Conservation (phyloP, 768 basidiomycete genomes). For the Lanmaoa rubissima region DNA sequence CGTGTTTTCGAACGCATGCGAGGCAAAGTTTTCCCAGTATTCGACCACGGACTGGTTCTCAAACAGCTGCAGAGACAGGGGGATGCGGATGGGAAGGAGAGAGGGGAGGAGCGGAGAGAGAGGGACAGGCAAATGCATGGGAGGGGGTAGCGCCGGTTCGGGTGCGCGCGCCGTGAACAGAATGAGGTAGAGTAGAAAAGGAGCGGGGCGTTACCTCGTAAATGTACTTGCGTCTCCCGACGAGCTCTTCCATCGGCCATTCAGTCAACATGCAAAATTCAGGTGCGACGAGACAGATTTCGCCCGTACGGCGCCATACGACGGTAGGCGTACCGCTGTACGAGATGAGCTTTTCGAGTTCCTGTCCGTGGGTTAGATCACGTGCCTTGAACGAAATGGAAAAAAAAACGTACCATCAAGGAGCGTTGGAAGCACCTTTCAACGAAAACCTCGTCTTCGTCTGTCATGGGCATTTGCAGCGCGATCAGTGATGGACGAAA, state of each 20-base stretch:
- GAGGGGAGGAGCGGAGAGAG: background rate
- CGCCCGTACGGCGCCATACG: constrained; percentile 96
- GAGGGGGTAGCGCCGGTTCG: constrained; percentile 4
- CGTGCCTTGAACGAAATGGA: background rate
- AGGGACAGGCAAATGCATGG: background rate
- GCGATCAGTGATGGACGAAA: constrained; percentile 97
- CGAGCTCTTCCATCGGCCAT: constrained; percentile 83
- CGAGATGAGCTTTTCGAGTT: constrained; percentile 95
- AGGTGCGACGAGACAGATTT: constrained; percentile 94
- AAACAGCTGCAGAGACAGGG: constrained; percentile 58
- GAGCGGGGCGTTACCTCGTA: constrained; percentile 33
- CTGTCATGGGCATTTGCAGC: constrained; percentile 94
- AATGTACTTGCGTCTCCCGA: constrained; percentile 51
- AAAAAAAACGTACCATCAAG: constrained; percentile 58
- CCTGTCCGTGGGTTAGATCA: constrained; percentile 45
- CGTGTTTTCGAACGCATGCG: constrained; percentile 96
- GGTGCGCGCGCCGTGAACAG: constrained; percentile 12
- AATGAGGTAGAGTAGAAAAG: constrained; percentile 16
- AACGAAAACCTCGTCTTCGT: constrained; percentile 95
- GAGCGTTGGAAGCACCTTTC: constrained; percentile 96
- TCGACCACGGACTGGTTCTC: constrained; percentile 94
- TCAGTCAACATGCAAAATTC: constrained; percentile 95
- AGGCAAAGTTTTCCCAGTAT: constrained; percentile 96
- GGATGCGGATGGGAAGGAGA: background rate
- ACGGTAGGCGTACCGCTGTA: constrained; percentile 97